A percentile compares a stretch with the other conserved stretches of the same genome.
Conservation (phyloP, 2,329 filamentous ascomycete genomes). For the Botrytis hyacinthi region DNA sequence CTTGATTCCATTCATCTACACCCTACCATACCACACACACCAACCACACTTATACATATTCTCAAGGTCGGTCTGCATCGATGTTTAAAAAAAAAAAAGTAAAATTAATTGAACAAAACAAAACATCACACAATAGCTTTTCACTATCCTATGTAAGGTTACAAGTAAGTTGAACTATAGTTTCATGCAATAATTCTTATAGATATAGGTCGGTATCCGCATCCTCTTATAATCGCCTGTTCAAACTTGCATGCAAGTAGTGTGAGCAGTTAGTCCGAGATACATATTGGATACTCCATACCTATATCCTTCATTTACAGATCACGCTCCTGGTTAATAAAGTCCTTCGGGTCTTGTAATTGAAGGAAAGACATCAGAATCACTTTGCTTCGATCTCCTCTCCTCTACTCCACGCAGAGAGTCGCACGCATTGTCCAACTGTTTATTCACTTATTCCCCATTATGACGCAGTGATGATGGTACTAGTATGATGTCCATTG, state of each 20-base stretch:
- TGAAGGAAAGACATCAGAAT: neutral
- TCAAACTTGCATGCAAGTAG: constrained; percentile 11
- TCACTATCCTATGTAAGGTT: neutral
- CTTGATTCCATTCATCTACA: neutral
- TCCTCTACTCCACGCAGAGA: neutral
- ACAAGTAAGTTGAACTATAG: constrained; percentile 8
- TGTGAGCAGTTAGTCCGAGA: constrained; percentile 1
- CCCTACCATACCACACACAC: neutral
- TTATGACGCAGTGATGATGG: constrained; percentile 2
- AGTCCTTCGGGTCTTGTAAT: neutral
- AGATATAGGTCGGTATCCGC: constrained; percentile 17
- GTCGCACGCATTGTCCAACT: constrained; percentile 4
- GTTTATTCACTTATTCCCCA: neutral
- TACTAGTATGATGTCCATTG: constrained; percentile 6
- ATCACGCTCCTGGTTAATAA: constrained; percentile 1
- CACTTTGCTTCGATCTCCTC: neutral
- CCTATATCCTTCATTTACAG: constrained; percentile 3
- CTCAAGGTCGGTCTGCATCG: neutral
- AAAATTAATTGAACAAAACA: neutral
- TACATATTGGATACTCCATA: neutral
- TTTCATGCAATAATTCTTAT: constrained; percentile 11
- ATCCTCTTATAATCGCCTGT: constrained; percentile 8
- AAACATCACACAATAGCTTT: neutral
- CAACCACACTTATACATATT: neutral
- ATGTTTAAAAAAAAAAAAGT: neutral